phyloP scores from a whole-genome alignment of 768 basidiomycete genomes.

The Gyrodon lividus region DNA sequence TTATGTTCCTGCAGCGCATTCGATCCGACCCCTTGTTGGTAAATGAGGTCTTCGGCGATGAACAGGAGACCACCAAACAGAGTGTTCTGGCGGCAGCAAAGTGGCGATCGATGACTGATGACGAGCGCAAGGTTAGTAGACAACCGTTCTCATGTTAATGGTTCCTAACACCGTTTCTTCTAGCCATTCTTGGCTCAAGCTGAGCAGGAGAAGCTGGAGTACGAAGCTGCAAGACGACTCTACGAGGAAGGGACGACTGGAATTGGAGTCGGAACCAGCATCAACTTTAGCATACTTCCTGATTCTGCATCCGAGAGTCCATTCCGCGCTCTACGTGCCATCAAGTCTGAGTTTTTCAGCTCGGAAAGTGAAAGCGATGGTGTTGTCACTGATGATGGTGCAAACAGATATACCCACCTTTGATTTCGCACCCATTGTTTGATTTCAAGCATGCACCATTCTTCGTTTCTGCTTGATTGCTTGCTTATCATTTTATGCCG shows the following conservation, averaged over 20 bases:
- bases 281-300: conserved; percentile 81
- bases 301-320: conserved; percentile 55
- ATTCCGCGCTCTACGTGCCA: conserved; percentile 41
- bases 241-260: conserved; percentile 83
- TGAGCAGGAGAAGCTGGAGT: conserved; percentile 93
- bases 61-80: conserved; percentile 92
- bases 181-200: conserved; percentile 93
- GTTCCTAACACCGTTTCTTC: conserved; percentile 15
- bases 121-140: conserved; percentile 78
- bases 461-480: conserved; percentile 28
- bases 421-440: conserved; percentile 18
- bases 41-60: conserved; percentile 79
- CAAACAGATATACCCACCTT: conserved; percentile 37
- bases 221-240: conserved; percentile 78
- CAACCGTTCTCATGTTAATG: conserved; percentile 1
- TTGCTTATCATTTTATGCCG: conserved; percentile 33
- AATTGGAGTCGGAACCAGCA: conserved; percentile 63
- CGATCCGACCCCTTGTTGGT: conserved; percentile 76
- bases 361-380: conserved; percentile 73
- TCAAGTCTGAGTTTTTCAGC: conserved; percentile 61
- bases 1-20: conserved; percentile 92
- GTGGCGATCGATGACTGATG: conserved; percentile 92
- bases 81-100: conserved; percentile 89
- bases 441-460: conserved; percentile 16
- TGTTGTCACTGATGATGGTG: conserved; percentile 49